Evolutionary conservation across 129 eudicot species (phyloP).

Genomic region (Arctium minus): DNA sequence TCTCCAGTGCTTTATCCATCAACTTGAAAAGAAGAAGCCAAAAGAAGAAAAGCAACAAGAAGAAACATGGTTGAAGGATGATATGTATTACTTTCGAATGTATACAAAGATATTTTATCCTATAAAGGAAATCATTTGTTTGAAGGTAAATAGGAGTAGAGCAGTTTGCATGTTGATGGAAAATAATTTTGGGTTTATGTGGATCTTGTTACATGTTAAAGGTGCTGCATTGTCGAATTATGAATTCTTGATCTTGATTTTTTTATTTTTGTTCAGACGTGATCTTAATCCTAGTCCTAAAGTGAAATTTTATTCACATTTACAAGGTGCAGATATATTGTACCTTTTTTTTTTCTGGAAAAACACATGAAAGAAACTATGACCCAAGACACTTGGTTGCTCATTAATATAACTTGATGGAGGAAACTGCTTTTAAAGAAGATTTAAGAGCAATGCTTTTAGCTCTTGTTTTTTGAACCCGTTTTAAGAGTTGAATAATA

Average conservation of each 20-base stretch:
- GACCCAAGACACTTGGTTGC: no score
- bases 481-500: no score
- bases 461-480: no score
- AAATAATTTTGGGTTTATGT: background rate
- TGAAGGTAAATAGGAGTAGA: background rate
- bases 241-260: background rate
- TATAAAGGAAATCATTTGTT: background rate
- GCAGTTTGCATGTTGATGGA: background rate
- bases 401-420: no score
- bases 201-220: background rate
- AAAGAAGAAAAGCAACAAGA: slow-evolving; percentile 33
- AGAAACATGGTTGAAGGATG: slow-evolving; percentile 3
- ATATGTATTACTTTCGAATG: background rate
- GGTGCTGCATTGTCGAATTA: no score
- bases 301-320: background rate
- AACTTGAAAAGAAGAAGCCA: slow-evolving; percentile 41
- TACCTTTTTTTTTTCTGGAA: no score
- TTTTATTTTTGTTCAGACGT: background rate
- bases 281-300: background rate
- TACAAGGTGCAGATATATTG: background rate
- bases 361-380: no score
- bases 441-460: background rate
- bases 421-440: no score
- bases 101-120: background rate
- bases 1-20: slow-evolving; percentile 55